Evolutionary conservation across 2,329 filamentous ascomycete genomes (phyloP), one percentile per base, ranked within the genome.

Genomic region (Aspergillus niger): DNA sequence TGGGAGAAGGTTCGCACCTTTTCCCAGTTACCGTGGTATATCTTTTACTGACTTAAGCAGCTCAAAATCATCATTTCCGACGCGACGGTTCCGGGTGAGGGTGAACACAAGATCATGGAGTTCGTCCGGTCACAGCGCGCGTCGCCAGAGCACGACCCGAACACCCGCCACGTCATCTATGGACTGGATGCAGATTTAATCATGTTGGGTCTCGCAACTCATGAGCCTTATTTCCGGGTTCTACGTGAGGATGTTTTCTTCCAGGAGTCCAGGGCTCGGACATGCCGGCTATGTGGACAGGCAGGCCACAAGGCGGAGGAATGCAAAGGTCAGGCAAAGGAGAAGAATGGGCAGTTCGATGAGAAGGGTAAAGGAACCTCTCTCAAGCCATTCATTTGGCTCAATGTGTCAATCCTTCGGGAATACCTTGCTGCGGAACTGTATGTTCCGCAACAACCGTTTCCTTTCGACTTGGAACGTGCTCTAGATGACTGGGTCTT

Each of bases 91-190:
- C 95, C 95, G 57, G 95, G 95, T 73, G 95, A 99, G 80, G 95
- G 95, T 74, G 95, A 99, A 80, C 95, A 99, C 78, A 99, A 99
- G 79, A 98, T 99, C 73, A 99, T 99, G 95, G 89, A 95, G 68
- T 99, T 98, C 75, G 87, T 99, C 67, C 89, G 95, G 70, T 97
- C 94, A 39, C 96, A 99, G 77, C 88, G 95, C 70, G 87, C 90
- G 53, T 95, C 91, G 56, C 89, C 93, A 5, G 89, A 96, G 65
- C 92, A 99, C 76, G 89, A 99, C 72, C 95, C 95, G 24, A 98
- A 99, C 76, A 98, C 95, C 22, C 90, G 91, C 63, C 95, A 99
- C 79, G 96, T 99, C 70, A 97, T 99, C 64, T 99, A 99, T 74
- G 95, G 95, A 53, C 83, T 99, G 67, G 95, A 99, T 81, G 96